Evolutionary conservation across 2,329 filamentous ascomycete species (phyloP).

Genomic region (Sporothrix schenckii): DNA sequence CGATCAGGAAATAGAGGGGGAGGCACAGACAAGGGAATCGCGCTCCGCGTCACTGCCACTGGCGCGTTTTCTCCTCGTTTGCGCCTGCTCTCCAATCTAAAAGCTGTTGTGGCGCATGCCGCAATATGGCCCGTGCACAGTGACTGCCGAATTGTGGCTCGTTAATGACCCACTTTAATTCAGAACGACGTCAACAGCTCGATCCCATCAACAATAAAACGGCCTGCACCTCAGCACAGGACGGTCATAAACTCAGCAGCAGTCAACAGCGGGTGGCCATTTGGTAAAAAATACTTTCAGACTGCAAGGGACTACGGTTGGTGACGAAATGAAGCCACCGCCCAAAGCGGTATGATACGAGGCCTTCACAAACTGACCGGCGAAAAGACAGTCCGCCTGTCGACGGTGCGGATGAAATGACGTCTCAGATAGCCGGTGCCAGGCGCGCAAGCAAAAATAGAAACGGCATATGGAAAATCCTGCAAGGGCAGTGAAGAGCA

Average conservation of each 20-base stretch:
- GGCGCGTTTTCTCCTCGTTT: conserved; percentile 16
- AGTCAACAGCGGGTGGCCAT: not conserved
- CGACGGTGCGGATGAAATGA: conserved; percentile 12
- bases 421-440: conserved; percentile 17
- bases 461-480: not conserved
- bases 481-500: not conserved
- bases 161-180: not conserved
- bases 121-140: conserved; percentile 7
- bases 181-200: not conserved
- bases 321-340: not conserved
- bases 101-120: conserved; percentile 14
- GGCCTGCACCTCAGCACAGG: not conserved
- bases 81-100: not conserved
- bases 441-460: conserved; percentile 4
- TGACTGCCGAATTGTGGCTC: conserved; percentile 20
- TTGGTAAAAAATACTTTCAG: not conserved
- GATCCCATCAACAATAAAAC: not conserved
- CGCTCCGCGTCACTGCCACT: conserved; percentile 19
- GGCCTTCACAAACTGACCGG: not conserved
- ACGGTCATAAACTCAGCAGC: not conserved
- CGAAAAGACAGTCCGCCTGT: conserved; percentile 14
- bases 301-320: conserved; percentile 13
- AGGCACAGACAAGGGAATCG: conserved; percentile 21
- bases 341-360: not conserved
- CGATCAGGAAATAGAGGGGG: not conserved